Percentiles rank a stretch among this genome's conserved stretches.
These are phyloP conservation scores for Seiridium cupressi DNA, from an alignment of 2,329 filamentous ascomycete species.

Conservation along the genomic window DNA sequence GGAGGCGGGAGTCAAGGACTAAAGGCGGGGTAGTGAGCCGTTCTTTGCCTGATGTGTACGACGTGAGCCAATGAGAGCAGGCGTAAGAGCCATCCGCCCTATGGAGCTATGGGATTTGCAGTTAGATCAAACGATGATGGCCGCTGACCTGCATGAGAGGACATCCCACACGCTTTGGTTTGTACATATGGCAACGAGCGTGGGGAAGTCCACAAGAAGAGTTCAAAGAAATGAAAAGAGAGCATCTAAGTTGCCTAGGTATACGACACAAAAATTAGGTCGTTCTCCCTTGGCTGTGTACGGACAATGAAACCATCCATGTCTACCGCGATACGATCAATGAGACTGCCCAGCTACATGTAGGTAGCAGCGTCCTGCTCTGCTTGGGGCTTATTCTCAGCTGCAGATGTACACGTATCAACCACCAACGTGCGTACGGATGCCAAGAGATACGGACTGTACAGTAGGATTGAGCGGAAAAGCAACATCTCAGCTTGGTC, in stretches of 20 bases:
- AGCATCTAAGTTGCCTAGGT: no score
- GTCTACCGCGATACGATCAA: no score
- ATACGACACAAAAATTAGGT: no score
- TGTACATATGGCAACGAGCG: background rate
- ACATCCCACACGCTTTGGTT: background rate
- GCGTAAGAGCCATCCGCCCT: background rate
- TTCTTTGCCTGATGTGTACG: background rate
- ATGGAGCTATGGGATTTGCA: background rate
- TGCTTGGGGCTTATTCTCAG: no score
- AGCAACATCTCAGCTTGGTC: background rate
- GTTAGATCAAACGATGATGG: conserved; percentile 1
- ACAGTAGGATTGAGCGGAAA: background rate
- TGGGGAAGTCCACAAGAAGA: background rate
- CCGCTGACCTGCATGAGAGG: background rate
- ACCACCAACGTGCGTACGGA: no score
- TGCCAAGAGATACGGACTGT: background rate
- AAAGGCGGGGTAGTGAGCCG: conserved; percentile 6
- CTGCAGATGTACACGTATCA: no score
- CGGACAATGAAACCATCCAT: no score
- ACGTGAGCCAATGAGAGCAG: background rate
- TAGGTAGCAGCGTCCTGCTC: no score
- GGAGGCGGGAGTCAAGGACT: background rate
- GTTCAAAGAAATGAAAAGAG: no score
- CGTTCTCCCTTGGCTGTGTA: no score
- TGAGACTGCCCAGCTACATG: no score